These are phyloP conservation scores for Hanseniaspora occidentalis DNA, from an alignment of 805 yeast species.

Conservation along the genomic window DNA sequence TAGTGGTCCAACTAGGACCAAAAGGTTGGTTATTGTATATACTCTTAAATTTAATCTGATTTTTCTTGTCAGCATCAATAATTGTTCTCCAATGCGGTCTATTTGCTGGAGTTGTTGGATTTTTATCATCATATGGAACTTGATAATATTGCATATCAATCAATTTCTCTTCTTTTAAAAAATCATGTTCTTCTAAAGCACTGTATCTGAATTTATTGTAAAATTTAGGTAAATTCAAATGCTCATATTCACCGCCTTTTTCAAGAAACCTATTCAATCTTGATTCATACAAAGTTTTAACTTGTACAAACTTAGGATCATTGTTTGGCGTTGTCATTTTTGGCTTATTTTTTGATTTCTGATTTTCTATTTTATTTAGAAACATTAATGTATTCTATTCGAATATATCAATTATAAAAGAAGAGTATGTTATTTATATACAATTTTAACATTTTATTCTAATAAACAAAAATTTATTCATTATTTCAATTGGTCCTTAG, in stretches of 20 bases:
- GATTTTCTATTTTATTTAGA: not conserved
- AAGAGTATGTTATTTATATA: too few relatives aligned
- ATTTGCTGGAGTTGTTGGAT: slow-evolving; percentile 24
- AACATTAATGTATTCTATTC: too few relatives aligned
- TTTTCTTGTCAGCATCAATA: slow-evolving; percentile 14
- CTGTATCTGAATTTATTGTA: slow-evolving; percentile 33
- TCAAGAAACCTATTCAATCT: slow-evolving; percentile 60
- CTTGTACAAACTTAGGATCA: slow-evolving; percentile 61
- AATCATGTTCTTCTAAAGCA: not conserved
- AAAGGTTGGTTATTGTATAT: slow-evolving; percentile 63
- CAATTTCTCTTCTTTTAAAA: slow-evolving; percentile 30
- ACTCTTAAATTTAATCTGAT: slow-evolving; percentile 30
- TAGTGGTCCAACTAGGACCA: slow-evolving; percentile 96
- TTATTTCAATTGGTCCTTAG: too few relatives aligned
- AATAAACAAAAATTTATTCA: too few relatives aligned
- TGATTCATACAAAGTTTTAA: slow-evolving; percentile 59
- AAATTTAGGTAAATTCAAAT: slow-evolving; percentile 69
- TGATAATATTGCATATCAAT: slow-evolving; percentile 55
- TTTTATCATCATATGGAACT: slow-evolving; percentile 44
- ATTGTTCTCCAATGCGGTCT: slow-evolving; percentile 24
- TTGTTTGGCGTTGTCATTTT: slow-evolving; percentile 21
- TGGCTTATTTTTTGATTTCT: not conserved
- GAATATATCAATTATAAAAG: too few relatives aligned
- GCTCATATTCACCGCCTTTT: slow-evolving; percentile 63
- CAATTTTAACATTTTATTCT: too few relatives aligned